Evolutionary conservation across 2,329 filamentous ascomycete genomes (phyloP).

Genomic region (Aureobasidium leucospermi): DNA sequence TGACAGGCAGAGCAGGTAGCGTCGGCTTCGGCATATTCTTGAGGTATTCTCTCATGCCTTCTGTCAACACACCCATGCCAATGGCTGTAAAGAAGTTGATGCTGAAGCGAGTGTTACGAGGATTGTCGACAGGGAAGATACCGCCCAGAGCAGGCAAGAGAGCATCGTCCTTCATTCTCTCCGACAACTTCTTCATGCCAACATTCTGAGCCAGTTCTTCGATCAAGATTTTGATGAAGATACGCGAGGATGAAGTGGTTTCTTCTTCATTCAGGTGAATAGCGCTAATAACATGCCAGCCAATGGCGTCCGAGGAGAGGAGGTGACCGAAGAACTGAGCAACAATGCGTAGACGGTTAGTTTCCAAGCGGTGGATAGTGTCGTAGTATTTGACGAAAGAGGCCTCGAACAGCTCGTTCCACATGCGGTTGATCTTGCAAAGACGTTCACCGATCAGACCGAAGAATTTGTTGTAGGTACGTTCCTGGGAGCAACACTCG

Average conservation of each 20-base stretch:
- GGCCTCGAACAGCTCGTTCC: constrained; percentile 87
- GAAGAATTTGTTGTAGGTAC: constrained; percentile 96
- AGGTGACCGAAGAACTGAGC: constrained; percentile 92
- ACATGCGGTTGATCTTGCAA: constrained; percentile 89
- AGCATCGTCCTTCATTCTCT: constrained; percentile 68
- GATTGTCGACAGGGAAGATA: constrained; percentile 82
- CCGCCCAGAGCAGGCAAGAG: constrained; percentile 73
- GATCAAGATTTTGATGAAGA: constrained; percentile 97
- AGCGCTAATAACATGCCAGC: constrained; percentile 80
- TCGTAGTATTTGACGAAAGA: constrained; percentile 91
- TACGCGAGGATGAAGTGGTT: constrained; percentile 90
- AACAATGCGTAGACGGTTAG: constrained; percentile 89
- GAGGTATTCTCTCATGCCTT: constrained; percentile 86
- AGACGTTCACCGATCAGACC: constrained; percentile 91
- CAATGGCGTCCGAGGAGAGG: constrained; percentile 77
- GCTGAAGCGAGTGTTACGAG: constrained; percentile 86
- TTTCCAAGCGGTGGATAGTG: constrained; percentile 95
- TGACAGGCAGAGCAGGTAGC: constrained; percentile 55
- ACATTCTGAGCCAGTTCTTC: constrained; percentile 84
- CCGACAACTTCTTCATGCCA: constrained; percentile 71
- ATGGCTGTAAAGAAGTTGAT: constrained; percentile 99
- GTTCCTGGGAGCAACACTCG: constrained; percentile 93
- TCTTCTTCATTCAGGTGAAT: constrained; percentile 94
- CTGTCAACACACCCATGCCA: constrained; percentile 88
- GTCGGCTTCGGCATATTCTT: constrained; percentile 84